These are phyloP conservation scores for Mycena rosella DNA, from an alignment of 768 basidiomycete species.

Conservation along the genomic window DNA sequence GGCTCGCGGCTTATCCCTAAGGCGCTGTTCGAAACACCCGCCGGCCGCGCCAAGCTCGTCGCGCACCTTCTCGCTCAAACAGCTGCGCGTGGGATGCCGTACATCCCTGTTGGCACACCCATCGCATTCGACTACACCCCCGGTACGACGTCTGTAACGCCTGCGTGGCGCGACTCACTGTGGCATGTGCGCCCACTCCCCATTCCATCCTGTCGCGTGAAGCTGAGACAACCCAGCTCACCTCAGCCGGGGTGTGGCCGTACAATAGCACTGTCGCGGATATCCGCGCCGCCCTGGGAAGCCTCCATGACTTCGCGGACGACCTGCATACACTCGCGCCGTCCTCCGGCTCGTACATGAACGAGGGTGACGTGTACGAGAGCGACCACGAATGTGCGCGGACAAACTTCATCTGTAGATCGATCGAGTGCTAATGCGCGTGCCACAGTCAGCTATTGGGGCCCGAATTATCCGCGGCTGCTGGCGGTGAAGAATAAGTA, in stretches of 20 bases:
- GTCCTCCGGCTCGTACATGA: slow-evolving; percentile 39
- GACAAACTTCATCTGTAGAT: too few relatives aligned
- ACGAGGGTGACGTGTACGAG: slow-evolving; percentile 52
- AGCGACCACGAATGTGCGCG: slow-evolving; percentile 42
- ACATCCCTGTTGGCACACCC: slow-evolving; percentile 27
- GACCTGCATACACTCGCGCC: slow-evolving; percentile 34
- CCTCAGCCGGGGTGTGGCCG: not conserved
- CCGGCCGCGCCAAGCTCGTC: slow-evolving; percentile 34
- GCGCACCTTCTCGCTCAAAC: slow-evolving; percentile 34
- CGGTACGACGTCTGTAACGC: slow-evolving; percentile 33
- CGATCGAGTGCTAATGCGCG: too few relatives aligned
- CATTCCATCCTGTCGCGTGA: not conserved
- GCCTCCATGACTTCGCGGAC: slow-evolving; percentile 19
- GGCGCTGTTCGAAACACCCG: slow-evolving; percentile 39
- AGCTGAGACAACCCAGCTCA: not conserved
- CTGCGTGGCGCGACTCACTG: slow-evolving; percentile 37
- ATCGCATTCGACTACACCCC: slow-evolving; percentile 26
- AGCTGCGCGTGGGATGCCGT: slow-evolving; percentile 23
- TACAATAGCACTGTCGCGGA: slow-evolving; percentile 12
- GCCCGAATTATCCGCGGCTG: slow-evolving; percentile 46
- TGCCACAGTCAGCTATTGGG: slow-evolving; percentile 49
- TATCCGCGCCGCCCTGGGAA: slow-evolving; percentile 3
- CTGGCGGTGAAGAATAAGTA: slow-evolving; percentile 49
- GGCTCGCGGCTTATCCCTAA: slow-evolving; percentile 47
- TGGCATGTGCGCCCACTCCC: slow-evolving; percentile 33